Evolutionary conservation across 140 eudicot genomes (phyloP).

Genomic region (Oenanthe javanica): DNA sequence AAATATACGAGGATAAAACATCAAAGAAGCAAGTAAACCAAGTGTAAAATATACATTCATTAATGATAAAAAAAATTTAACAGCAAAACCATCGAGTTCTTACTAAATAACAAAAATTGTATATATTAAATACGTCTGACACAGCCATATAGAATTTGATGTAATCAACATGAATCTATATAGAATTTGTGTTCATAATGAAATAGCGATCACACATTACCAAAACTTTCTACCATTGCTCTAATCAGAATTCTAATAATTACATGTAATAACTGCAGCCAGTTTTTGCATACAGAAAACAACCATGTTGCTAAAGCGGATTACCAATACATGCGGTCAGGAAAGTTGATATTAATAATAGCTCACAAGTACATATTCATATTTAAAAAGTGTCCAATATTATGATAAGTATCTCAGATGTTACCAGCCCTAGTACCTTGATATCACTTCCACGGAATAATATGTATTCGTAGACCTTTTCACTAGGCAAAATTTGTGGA

Average conservation of each 20-base stretch:
- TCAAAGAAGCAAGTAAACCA: neutral
- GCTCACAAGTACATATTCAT: neutral
- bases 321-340: neutral
- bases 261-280: neutral
- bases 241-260: neutral
- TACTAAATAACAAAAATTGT: neutral
- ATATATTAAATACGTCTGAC: neutral
- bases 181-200: neutral
- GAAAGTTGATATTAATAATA: neutral
- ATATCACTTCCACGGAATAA: conserved; percentile 81
- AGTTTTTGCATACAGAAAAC: neutral
- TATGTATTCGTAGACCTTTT: conserved; percentile 69
- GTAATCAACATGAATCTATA: neutral
- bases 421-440: conserved; percentile 35
- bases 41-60: neutral
- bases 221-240: neutral
- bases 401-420: neutral
- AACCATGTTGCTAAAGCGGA: neutral
- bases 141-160: neutral
- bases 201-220: neutral
- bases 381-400: neutral
- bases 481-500: conserved; percentile 66
- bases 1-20: neutral
- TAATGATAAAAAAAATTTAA: neutral
- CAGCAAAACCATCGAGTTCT: neutral